Base-by-base conservation (phyloP, 805 yeast genomes). In the Saccharomycopsis sp. region DNA sequence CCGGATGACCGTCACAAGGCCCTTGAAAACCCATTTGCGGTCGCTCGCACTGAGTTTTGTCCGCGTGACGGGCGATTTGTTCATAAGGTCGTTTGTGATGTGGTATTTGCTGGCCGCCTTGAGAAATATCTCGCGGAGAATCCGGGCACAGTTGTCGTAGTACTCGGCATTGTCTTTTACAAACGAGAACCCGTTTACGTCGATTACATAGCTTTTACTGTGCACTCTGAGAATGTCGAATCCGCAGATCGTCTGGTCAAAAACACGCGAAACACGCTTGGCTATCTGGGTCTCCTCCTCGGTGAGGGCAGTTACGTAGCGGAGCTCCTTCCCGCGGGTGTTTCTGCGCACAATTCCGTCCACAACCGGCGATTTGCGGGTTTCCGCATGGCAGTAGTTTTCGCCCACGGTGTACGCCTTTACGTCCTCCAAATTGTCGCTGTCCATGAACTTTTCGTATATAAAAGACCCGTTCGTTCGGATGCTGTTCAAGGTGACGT, bases 291-390 rank as follows among this genome's bases (percentile, higher is more conserved):
- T 84, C 70, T 94, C 99, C 53, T 82, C 87, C 2, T 78, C 81
- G 1, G 88, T 74, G 55, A 94, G 75, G 63, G 86, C 83, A 0
- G 99, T 92, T 40, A 94, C 79, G 67, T 87, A 94, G 62, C 99
- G 79, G 51, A 94, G 85, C 72, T 94, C 99, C 70, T 94, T 94
- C 52, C 99, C 99, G 66, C 91, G 96, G 1, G 98, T 91, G 68
- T 94, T 94, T 70, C 99, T 81, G 67, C 97, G 80, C 24, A 94
- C 99, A 58, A 94, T 89, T 52, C 99, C 99, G 73, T 94, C 99
- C n/a, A 94, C 99, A 2, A 94, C 99, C 0, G 99, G 99, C 0
- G 97, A 90, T 70, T 94, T 94, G 67, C 99, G 80, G 1, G 99
- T 94, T 69, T 94, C 99, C 0, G 99, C 99, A 71, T 94, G 99